These are phyloP conservation scores for Chytriomyces sp. DNA, from an alignment of 192 early-diverging fungal species.

Conservation along the genomic window DNA sequence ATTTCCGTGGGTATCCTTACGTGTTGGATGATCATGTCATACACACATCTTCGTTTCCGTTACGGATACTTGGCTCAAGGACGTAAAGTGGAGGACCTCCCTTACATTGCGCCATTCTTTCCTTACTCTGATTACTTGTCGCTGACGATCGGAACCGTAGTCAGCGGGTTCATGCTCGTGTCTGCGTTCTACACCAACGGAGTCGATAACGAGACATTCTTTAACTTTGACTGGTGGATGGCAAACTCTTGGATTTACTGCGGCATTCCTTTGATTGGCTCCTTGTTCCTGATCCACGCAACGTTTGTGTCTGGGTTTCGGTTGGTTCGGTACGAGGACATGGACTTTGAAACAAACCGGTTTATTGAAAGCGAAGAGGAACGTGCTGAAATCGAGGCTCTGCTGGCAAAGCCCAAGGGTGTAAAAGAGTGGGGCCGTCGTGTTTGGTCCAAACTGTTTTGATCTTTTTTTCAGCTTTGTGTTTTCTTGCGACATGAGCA, in stretches of 20 bases:
- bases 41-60: conserved; percentile 31
- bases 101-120: conserved; percentile 17
- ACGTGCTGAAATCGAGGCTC: conserved; percentile 5
- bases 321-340: conserved; percentile 1
- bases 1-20: conserved; percentile 20
- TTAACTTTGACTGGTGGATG: conserved; percentile 1
- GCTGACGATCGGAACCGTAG: conserved; percentile 11
- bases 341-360: conserved; percentile 15
- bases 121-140: conserved; percentile 12
- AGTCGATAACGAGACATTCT: not conserved
- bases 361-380: not conserved
- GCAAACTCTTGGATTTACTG: conserved; percentile 6
- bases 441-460: conserved; percentile 32
- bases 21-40: conserved; percentile 29
- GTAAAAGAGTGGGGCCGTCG: conserved; percentile 20
- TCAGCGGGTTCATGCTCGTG: conserved; percentile 3
- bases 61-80: conserved; percentile 18
- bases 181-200: conserved; percentile 20
- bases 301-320: not conserved
- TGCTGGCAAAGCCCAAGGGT: conserved; percentile 13
- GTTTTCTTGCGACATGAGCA: too few relatives aligned
- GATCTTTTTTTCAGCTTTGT: not conserved
- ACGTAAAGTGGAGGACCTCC: conserved; percentile 6
- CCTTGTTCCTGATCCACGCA: not conserved
- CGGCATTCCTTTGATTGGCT: not conserved